Evolutionary conservation across 805 yeast genomes (phyloP).

Genomic region (Myxozyma udenii): DNA sequence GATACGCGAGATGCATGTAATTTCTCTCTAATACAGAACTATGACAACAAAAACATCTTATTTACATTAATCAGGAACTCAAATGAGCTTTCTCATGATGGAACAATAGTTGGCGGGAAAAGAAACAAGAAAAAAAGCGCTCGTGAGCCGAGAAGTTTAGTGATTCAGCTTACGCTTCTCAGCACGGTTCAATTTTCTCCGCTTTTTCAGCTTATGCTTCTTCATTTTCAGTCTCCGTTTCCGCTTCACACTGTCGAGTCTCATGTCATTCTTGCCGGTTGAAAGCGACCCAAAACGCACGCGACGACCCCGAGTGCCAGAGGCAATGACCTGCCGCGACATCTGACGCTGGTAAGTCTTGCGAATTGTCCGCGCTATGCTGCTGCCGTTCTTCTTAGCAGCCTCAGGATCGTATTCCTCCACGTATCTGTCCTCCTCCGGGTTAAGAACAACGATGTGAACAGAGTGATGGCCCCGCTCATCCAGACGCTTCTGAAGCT

Average conservation of each 20-base stretch:
- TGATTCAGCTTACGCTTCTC: constrained; percentile 37
- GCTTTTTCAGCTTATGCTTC: constrained; percentile 93
- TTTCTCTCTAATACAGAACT: too few relatives aligned
- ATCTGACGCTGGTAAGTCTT: too few relatives aligned
- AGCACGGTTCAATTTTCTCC: constrained; percentile 84
- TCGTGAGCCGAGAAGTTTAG: too few relatives aligned
- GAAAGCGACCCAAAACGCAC: neutral
- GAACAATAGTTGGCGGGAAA: too few relatives aligned
- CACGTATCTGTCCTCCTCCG: neutral
- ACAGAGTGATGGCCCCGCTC: constrained; percentile 8
- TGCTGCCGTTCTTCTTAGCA: too few relatives aligned
- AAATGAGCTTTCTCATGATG: too few relatives aligned
- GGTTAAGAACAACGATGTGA: constrained; percentile 3
- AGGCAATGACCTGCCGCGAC: too few relatives aligned
- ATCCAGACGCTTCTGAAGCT: constrained; percentile 13
- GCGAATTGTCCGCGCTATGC: too few relatives aligned
- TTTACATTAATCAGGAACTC: too few relatives aligned
- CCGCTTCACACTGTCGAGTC: constrained; percentile 42
- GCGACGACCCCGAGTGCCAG: constrained; percentile 5
- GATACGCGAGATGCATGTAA: too few relatives aligned
- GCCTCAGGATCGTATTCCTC: constrained; percentile 2
- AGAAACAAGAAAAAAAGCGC: neutral
- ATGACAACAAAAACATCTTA: too few relatives aligned
- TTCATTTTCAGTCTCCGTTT: constrained; percentile 91
- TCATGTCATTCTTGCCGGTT: constrained; percentile 8